These are phyloP conservation scores for Penicillium sp. DNA, from an alignment of 2,329 filamentous ascomycete species.

Conservation along the genomic window DNA sequence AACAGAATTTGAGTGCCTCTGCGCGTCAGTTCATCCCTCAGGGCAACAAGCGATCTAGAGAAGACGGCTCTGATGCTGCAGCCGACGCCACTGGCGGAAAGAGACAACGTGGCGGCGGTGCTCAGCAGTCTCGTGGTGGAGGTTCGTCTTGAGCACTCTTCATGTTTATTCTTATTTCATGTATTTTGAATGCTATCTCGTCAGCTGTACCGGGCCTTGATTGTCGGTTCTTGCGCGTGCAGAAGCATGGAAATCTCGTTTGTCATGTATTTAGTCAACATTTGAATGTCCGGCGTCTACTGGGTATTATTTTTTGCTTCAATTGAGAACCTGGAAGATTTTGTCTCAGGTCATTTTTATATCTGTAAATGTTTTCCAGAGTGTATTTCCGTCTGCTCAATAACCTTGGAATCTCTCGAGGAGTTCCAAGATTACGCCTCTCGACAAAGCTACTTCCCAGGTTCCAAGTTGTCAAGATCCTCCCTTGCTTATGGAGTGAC, in stretches of 20 bases:
- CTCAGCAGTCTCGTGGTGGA: conserved; percentile 34
- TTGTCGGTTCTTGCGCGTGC: background rate
- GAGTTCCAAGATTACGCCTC: no score
- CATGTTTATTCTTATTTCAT: conserved; percentile 12
- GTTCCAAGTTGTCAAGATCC: no score
- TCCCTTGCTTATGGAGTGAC: no score
- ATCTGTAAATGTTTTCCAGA: background rate
- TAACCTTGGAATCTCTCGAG: no score
- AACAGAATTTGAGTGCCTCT: conserved; percentile 51
- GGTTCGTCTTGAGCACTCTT: conserved; percentile 21
- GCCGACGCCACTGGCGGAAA: conserved; percentile 48
- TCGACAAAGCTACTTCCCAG: no score
- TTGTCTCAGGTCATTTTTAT: background rate
- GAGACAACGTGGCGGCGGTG: conserved; percentile 48
- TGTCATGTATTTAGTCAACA: conserved; percentile 22
- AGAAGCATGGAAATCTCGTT: conserved; percentile 4
- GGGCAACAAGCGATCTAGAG: conserved; percentile 58
- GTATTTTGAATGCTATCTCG: conserved; percentile 6
- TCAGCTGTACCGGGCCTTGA: background rate
- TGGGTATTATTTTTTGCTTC: background rate
- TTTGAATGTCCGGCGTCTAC: conserved; percentile 4
- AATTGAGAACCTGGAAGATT: background rate
- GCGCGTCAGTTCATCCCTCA: conserved; percentile 59
- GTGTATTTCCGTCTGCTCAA: background rate
- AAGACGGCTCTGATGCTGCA: conserved; percentile 48